Base-by-base conservation (phyloP, 441 rosid species). In the Pelargonium fulgidum region DNA sequence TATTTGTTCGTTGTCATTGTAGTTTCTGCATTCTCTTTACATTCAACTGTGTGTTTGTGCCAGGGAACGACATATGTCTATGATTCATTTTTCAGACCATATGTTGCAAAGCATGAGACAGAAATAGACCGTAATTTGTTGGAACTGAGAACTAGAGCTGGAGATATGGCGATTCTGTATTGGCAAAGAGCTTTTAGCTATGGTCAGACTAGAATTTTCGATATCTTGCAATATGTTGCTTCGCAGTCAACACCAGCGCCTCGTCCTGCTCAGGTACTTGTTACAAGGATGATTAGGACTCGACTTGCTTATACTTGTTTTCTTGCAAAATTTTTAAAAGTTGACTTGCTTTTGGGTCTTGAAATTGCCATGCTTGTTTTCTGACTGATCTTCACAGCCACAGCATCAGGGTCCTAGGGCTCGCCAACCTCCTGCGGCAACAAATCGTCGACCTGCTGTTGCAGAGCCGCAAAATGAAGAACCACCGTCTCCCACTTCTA, bases 61-160 rank as follows among this genome's bases (percentile, higher is more conserved):
- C 62, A 93, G 99, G 99, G 99, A 75, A 91, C 96, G 10, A 77
- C 93, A 7, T 93, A 91, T 68, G 91, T 93, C 33, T 93, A 93
- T 62, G 93, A 91, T 71, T 84, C 99, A 52, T 91, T 91, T 88
- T 93, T 93, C 75, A 87, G 79, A 75, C 97, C 99, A 33, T 93
- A 88, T 68, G 81, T 93, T 36, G 78, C 96, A 72, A 93, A 84
- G 79, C 99, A 93, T 71, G 99, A 91, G 82, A 85, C 78, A 65
- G 99, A 93, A 68, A 93, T 93, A 72, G 99, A 93, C 75, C 92
- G 88, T 50, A 89, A 81, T 79, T 82, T 93, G 88, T 66, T 82
- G 73, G 97, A 93, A 80, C 79, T 87, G 59, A 88, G 83, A 78
- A 93, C 89, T 17, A 88, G 86, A 68, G 99, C 95, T 68, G 92